Evolutionary conservation across 1,284 basidiomycete genomes (phyloP), one percentile per base, ranked within the genome.

Genomic region (Athelia psychrophila): DNA sequence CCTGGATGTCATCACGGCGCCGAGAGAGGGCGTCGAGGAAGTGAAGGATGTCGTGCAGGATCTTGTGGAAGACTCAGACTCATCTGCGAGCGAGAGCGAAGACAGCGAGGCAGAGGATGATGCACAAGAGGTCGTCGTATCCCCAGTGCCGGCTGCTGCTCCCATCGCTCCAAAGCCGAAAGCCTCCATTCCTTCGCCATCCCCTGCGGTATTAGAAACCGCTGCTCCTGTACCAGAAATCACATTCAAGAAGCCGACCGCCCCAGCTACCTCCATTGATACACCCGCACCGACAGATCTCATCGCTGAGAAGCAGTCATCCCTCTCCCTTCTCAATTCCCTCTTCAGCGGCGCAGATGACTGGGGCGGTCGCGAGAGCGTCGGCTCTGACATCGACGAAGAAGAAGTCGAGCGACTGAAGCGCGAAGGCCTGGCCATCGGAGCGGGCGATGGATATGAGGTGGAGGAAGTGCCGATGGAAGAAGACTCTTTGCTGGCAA

Each of bases 341-440:
- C 66, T 88, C 22, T 86, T 86, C 51, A 80, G 72, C 3, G 68
- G 67, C 40, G 54, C 58, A 18, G 73, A 70, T 22, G 67, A 66
- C 23, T 86, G 83, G 85, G 74, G 73, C 16, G 80, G 77, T 3
- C 63, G 67, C 36, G 83, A 86, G 64, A 80, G 76, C 51, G 64
- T 81, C 3, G 77, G 70, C 9, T 80, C 78, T 1, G 72, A 74
- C 44, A 55, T 59, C 25, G 84, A 83, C 18, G 65, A 80, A 40
- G 77, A 80, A 45, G 72, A 72, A 44, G 61, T 68, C 3, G 69
- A 67, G 42, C 55, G 38, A 42, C 38, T 42, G n/a, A 42, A 42
- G n/a, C 16, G 53, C n/a, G 58, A 50, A 23, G 48, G 58, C 18
- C 33, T 53, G 8, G 16, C 47, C 25, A 54, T 57, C 13, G 30